phyloP scores from a whole-genome alignment of 106 monocot genomes.

The Allium cepa region DNA sequence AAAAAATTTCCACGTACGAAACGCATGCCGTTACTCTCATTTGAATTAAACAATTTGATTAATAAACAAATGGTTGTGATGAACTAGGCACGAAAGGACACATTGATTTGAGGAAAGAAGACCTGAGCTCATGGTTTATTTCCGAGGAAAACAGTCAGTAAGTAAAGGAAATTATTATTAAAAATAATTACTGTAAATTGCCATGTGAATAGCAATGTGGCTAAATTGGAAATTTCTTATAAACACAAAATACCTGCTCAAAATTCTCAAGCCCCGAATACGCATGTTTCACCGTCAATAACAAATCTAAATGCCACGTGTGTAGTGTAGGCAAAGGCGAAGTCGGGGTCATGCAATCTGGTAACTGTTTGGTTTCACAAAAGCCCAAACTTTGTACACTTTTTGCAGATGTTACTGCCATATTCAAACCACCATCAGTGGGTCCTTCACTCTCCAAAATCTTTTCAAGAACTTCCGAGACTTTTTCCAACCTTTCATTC shows the following conservation, averaged over 20 bases:
- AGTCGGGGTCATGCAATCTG: slow-evolving; percentile 32
- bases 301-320: slow-evolving; percentile 34
- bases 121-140: too few species aligned
- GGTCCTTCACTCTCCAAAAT: slow-evolving; percentile 41
- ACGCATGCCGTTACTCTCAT: too few species aligned
- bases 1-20: too few species aligned
- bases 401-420: slow-evolving; percentile 3
- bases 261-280: slow-evolving; percentile 60
- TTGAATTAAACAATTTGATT: too few species aligned
- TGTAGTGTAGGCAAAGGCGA: slow-evolving; percentile 56
- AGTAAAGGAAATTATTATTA: too few species aligned
- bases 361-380: slow-evolving; percentile 12
- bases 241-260: slow-evolving; percentile 50
- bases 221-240: too few species aligned
- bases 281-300: slow-evolving; percentile 25
- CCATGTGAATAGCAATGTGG: too few species aligned
- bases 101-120: too few species aligned
- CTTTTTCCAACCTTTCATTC: slow-evolving; percentile 61
- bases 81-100: too few species aligned
- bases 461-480: slow-evolving; percentile 71
- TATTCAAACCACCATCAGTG: slow-evolving; percentile 13
- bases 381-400: slow-evolving; percentile 2
- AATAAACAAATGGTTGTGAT: too few species aligned
- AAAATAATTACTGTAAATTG: too few species aligned
- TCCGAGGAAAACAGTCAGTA: too few species aligned